These are phyloP conservation scores for Cronartium ribicola DNA, from an alignment of 1,284 basidiomycete species.

Conservation along the genomic window DNA sequence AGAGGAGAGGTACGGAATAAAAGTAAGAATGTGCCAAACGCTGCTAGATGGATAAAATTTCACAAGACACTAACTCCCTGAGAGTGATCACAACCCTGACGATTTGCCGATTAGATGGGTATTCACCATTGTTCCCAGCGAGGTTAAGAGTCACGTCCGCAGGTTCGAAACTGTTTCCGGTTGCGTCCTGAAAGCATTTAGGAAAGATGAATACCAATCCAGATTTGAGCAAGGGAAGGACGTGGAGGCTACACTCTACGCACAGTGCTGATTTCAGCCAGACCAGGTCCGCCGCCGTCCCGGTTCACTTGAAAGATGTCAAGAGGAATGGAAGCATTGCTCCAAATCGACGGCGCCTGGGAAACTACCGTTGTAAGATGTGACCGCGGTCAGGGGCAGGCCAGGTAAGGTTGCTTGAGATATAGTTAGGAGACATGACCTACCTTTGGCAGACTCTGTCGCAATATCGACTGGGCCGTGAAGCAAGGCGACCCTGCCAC, in stretches of 20 bases:
- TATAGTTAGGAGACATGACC: neutral
- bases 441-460: neutral
- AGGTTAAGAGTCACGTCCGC: conserved; percentile 36
- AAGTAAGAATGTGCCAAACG: too few relatives aligned
- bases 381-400: neutral
- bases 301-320: conserved; percentile 36
- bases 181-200: conserved; percentile 15
- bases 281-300: conserved; percentile 20
- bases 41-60: neutral
- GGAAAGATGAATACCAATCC: too few relatives aligned
- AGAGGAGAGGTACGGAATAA: too few relatives aligned
- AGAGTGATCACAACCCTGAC: conserved; percentile 20
- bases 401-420: neutral
- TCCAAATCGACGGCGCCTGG: conserved; percentile 5
- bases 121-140: conserved; percentile 21
- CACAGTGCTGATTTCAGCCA: conserved; percentile 29
- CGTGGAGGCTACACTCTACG: neutral
- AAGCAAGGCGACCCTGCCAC: conserved; percentile 21
- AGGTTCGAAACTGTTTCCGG: conserved; percentile 19
- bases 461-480: conserved; percentile 14
- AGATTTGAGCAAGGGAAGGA: neutral
- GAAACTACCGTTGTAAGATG: neutral
- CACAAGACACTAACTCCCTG: conserved; percentile 8
- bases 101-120: neutral
- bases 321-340: conserved; percentile 26